Percentiles rank a stretch among this genome's conserved stretches.
Evolutionary conservation across 2,329 filamentous ascomycete species (phyloP).

Genomic region (Aureobasidium lini): DNA sequence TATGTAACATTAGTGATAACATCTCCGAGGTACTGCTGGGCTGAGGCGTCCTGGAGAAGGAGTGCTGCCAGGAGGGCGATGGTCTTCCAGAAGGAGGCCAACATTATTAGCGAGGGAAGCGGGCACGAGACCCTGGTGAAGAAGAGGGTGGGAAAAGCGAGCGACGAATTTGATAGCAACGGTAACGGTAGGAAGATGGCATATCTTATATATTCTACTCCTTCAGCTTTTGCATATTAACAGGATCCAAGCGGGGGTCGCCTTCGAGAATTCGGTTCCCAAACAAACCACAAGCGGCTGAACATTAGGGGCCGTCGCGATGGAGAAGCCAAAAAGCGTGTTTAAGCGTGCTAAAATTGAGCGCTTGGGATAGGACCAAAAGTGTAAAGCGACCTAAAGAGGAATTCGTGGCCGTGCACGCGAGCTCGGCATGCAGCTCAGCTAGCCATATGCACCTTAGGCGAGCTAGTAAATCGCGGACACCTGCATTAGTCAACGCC

Average conservation of each 20-base stretch:
- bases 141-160: not conserved
- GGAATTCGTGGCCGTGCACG: not conserved
- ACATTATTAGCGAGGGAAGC: slow-evolving; percentile 3
- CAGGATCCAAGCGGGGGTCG: not conserved
- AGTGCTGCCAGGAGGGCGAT: slow-evolving; percentile 4
- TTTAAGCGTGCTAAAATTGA: slow-evolving; percentile 3
- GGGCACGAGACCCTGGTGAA: not conserved
- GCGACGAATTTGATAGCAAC: slow-evolving; percentile 3
- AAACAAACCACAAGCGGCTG: slow-evolving; percentile 7
- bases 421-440: slow-evolving; percentile 5
- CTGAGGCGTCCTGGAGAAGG: slow-evolving; percentile 1
- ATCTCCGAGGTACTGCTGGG: slow-evolving; percentile 28
- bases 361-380: not conserved
- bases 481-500: slow-evolving; percentile 1
- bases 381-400: slow-evolving; percentile 9
- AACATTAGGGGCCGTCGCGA: slow-evolving; percentile 4
- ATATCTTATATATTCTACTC: slow-evolving; percentile 1
- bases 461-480: not conserved
- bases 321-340: slow-evolving; percentile 4
- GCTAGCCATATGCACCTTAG: not conserved
- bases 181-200: not conserved
- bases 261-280: not conserved
- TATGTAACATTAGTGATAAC: slow-evolving; percentile 24
- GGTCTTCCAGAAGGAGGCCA: slow-evolving; percentile 5
- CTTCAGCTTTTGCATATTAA: not conserved